Evolutionary conservation across 768 basidiomycete genomes (phyloP).

Genomic region (Trametes coccinea): DNA sequence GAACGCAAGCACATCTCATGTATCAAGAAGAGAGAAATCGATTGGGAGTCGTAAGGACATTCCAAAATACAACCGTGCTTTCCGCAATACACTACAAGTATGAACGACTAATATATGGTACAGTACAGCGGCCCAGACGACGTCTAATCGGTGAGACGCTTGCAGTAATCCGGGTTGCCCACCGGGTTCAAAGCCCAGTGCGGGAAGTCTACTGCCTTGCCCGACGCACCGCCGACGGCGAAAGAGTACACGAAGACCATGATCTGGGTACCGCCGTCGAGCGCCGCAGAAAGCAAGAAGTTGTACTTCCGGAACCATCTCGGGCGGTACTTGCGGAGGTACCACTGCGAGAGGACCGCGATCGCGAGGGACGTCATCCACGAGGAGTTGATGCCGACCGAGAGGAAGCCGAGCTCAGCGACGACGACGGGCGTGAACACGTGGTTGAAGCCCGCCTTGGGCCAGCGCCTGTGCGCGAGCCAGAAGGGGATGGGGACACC

Average conservation of each 20-base stretch:
- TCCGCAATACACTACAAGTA: neutral
- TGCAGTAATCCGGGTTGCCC: conserved; percentile 31
- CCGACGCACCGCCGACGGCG: conserved; percentile 27
- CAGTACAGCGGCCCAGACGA: neutral
- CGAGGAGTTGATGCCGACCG: conserved; percentile 56
- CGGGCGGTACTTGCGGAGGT: conserved; percentile 43
- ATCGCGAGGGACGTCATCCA: conserved; percentile 45
- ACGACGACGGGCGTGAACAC: conserved; percentile 51
- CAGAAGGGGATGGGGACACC: conserved; percentile 55
- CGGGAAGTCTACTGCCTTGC: conserved; percentile 23
- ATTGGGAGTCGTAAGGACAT: no score
- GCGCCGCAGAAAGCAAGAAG: conserved; percentile 51
- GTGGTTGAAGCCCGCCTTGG: conserved; percentile 44
- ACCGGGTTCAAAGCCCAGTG: conserved; percentile 28
- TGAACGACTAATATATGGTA: neutral
- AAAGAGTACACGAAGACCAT: conserved; percentile 36
- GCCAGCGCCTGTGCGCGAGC: conserved; percentile 45
- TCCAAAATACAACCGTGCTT: neutral
- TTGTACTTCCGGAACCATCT: conserved; percentile 54
- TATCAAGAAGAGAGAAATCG: neutral
- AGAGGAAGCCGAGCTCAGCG: conserved; percentile 47
- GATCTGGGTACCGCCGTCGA: conserved; percentile 54
- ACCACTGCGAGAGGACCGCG: conserved; percentile 47
- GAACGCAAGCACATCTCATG: neutral
- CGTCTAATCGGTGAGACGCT: conserved; percentile 11